phyloP scores from a whole-genome alignment of 257 asterid species.

The Misopates orontium region DNA sequence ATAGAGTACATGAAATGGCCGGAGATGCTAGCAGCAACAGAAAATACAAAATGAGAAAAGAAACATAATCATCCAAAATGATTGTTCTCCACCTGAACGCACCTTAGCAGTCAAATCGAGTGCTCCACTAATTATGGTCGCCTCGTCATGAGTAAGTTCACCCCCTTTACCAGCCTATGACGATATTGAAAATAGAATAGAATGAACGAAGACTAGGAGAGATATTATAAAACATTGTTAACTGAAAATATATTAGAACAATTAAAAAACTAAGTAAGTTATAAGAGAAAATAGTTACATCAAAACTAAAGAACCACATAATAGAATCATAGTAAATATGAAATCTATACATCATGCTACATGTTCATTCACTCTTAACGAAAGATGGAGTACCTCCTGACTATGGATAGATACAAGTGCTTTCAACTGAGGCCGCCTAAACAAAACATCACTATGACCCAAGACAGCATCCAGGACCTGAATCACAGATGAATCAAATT shows the following conservation, averaged over 20 bases:
- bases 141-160: slow-evolving; percentile 89
- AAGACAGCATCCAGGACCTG: slow-evolving; percentile 80
- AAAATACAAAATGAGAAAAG: neutral
- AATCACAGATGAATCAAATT: neutral
- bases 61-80: neutral
- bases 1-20: neutral
- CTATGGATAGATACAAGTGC: slow-evolving; percentile 94
- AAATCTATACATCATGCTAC: neutral
- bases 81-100: slow-evolving; percentile 20
- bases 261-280: neutral
- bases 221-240: neutral
- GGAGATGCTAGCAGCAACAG: neutral
- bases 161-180: slow-evolving; percentile 98
- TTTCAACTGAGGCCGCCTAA: slow-evolving; percentile 93
- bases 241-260: neutral
- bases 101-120: slow-evolving; percentile 97
- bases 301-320: neutral
- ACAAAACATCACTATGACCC: slow-evolving; percentile 81
- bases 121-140: slow-evolving; percentile 95
- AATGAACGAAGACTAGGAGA: neutral
- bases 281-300: neutral
- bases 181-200: slow-evolving; percentile 13
- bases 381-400: slow-evolving; percentile 67
- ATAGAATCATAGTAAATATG: neutral
- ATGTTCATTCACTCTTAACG: slow-evolving; percentile 16